phyloP scores from a whole-genome alignment of 345 rosid genomes.

The Pseudoturritis turrita region DNA sequence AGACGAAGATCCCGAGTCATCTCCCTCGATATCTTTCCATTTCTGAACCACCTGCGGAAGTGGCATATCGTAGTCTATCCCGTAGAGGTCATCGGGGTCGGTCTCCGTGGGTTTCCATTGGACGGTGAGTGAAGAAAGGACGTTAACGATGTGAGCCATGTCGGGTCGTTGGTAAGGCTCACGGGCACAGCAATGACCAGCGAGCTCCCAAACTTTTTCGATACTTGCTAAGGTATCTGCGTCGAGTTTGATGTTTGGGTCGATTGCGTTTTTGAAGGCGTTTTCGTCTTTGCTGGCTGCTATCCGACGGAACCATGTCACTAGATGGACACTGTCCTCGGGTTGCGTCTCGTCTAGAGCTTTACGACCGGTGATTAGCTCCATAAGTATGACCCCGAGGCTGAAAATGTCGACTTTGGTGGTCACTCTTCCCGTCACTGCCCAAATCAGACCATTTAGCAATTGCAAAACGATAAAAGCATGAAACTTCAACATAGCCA shows the following conservation, averaged over 20 bases:
- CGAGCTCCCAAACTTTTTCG: conserved; percentile 64
- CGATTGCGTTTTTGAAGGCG: conserved; percentile 53
- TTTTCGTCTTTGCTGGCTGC: conserved; percentile 44
- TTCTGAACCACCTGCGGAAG: conserved; percentile 67
- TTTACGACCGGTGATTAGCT: conserved; percentile 71
- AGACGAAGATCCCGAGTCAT: conserved; percentile 45
- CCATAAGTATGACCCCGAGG: conserved; percentile 93
- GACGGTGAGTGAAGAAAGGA: conserved; percentile 67
- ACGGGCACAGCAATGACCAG: conserved; percentile 72
- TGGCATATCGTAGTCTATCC: conserved; percentile 67
- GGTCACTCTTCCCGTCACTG: conserved; percentile 93
- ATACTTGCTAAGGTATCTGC: conserved; percentile 59
- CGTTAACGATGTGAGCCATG: conserved; percentile 75
- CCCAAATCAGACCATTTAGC: conserved; percentile 11
- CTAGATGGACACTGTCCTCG: conserved; percentile 75
- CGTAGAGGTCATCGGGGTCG: conserved; percentile 51
- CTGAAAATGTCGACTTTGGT: conserved; percentile 87
- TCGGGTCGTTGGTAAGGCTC: conserved; percentile 87
- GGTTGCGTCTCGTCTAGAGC: conserved; percentile 68
- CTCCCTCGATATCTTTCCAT: conserved; percentile 73
- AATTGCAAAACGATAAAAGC: not conserved
- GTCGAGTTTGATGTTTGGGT: conserved; percentile 43
- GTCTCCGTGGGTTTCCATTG: conserved; percentile 67
- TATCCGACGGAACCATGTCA: conserved; percentile 75
- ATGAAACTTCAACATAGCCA: not conserved